A percentile compares a stretch with the other conserved stretches of the same genome.
These are phyloP conservation scores for Triangularia setosa DNA, from an alignment of 2,329 filamentous ascomycete species.

Conservation along the genomic window DNA sequence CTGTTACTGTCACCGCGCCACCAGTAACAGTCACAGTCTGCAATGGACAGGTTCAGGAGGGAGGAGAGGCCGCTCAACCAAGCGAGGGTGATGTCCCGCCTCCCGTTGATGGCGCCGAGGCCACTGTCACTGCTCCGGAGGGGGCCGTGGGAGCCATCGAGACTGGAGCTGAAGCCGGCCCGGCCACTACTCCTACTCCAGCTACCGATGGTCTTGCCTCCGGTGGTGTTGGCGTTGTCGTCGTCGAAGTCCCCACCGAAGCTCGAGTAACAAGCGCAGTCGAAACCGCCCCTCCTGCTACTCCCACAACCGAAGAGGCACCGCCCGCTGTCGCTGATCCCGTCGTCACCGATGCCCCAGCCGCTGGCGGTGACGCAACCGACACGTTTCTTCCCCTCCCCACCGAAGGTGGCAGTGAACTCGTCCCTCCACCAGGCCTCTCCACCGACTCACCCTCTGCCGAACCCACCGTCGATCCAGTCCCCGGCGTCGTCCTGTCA, in stretches of 20 bases:
- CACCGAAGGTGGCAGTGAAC: neutral
- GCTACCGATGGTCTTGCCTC: neutral
- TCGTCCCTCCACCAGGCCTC: slow-evolving; percentile 3
- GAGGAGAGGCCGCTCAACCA: neutral
- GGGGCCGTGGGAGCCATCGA: slow-evolving; percentile 18
- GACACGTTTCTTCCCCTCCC: slow-evolving; percentile 3
- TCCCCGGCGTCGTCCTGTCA: neutral
- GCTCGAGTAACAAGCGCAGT: slow-evolving; percentile 14
- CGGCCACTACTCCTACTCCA: slow-evolving; percentile 13
- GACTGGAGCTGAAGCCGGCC: slow-evolving; percentile 5
- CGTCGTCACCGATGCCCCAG: neutral
- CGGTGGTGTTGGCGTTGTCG: slow-evolving; percentile 25
- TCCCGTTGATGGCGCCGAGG: neutral
- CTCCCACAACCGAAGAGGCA: slow-evolving; percentile 1
- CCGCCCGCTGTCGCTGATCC: slow-evolving; percentile 6
- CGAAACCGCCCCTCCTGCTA: neutral
- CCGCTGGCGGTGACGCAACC: slow-evolving; percentile 8
- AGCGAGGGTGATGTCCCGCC: neutral
- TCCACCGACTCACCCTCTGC: neutral
- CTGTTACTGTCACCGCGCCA: slow-evolving; percentile 36
- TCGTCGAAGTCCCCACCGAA: slow-evolving; percentile 18
- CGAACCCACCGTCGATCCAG: neutral
- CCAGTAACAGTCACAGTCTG: slow-evolving; percentile 30
- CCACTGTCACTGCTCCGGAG: slow-evolving; percentile 8
- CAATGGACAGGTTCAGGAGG: slow-evolving; percentile 6